Evolutionary conservation across 169 alveolate species (phyloP).

Genomic region (Plasmodium inui): DNA sequence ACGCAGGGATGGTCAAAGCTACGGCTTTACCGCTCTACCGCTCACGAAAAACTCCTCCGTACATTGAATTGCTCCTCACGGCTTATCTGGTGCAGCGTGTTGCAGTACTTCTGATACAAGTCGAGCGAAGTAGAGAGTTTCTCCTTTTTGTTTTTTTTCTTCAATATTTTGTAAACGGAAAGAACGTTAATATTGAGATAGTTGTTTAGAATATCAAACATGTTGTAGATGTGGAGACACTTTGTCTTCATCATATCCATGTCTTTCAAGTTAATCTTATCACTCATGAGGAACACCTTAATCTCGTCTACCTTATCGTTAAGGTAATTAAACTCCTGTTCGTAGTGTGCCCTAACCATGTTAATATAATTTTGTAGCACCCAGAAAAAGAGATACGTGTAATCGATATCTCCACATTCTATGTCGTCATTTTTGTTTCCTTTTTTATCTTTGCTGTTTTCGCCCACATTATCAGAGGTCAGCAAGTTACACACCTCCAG

Average conservation of each 20-base stretch:
- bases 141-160: constrained; percentile 87
- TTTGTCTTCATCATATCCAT: constrained; percentile 79
- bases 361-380: constrained; percentile 80
- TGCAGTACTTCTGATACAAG: constrained; percentile 81
- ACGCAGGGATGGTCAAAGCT: neutral
- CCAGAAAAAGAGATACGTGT: constrained; percentile 75
- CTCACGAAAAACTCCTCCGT: neutral
- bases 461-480: constrained; percentile 3
- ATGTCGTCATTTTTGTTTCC: constrained; percentile 2
- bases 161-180: constrained; percentile 87
- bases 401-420: constrained; percentile 62
- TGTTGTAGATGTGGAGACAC: constrained; percentile 84
- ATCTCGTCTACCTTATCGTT: constrained; percentile 72
- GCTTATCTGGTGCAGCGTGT: constrained; percentile 76
- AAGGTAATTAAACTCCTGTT: constrained; percentile 78
- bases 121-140: constrained; percentile 75
- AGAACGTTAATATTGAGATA: constrained; percentile 85
- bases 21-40: neutral
- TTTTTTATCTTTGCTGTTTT: constrained; percentile 24
- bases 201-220: constrained; percentile 86
- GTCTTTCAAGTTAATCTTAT: constrained; percentile 78
- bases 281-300: constrained; percentile 71
- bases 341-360: constrained; percentile 78
- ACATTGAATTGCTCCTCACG: constrained; percentile 65
- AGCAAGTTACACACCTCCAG: constrained; percentile 46